phyloP scores from a whole-genome alignment of 441 rosid genomes.

The Macaranga tanarius region DNA sequence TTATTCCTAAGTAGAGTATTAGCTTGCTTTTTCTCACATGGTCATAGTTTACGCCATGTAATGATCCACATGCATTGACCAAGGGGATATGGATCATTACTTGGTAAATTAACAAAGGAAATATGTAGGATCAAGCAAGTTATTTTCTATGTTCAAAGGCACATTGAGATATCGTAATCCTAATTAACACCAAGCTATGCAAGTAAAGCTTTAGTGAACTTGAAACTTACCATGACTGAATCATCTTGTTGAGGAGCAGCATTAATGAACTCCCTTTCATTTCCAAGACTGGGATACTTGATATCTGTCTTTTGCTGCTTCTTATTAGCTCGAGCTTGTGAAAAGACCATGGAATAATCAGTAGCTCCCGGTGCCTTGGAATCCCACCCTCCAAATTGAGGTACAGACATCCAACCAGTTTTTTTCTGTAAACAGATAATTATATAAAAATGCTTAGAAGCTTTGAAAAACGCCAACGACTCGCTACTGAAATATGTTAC shows the following conservation, averaged over 20 bases:
- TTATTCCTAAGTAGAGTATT: too few species aligned
- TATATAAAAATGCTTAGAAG: not conserved
- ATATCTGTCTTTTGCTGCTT: constrained; percentile 55
- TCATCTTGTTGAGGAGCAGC: constrained; percentile 40
- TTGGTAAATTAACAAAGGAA: constrained; percentile 13
- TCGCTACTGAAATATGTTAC: not conserved
- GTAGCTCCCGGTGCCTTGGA: constrained; percentile 45
- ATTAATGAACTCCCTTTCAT: constrained; percentile 42
- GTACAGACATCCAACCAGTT: constrained; percentile 49
- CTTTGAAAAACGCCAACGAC: not conserved
- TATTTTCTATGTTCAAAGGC: not conserved
- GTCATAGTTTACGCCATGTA: constrained; percentile 26
- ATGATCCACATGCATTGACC: constrained; percentile 45
- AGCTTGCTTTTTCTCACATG: not conserved
- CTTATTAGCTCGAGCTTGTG: constrained; percentile 60
- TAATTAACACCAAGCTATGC: not conserved
- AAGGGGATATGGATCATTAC: constrained; percentile 45
- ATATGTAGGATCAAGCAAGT: not conserved
- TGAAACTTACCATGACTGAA: constrained; percentile 46
- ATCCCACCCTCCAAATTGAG: constrained; percentile 88
- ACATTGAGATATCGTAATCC: not conserved
- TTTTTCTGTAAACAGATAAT: constrained; percentile 33
- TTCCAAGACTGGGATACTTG: constrained; percentile 47
- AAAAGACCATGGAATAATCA: constrained; percentile 68
- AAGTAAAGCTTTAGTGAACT: not conserved